Percentiles rank a stretch among this genome's conserved stretches.
Conservation (phyloP, 176 grass and related monocot species). For the Zoysia pacifica region DNA sequence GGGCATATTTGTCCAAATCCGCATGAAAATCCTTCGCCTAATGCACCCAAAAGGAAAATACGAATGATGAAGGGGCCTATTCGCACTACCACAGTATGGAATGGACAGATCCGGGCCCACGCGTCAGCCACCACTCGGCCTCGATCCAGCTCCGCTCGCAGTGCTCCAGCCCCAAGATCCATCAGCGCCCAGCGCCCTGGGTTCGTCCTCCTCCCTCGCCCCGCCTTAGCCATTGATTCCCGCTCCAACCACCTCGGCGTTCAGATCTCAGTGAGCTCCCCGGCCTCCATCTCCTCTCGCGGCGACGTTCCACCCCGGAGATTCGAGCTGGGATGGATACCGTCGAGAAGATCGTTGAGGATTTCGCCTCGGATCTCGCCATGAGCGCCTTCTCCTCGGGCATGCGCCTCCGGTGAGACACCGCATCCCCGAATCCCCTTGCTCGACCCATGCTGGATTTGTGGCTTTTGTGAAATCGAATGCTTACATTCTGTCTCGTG, state of each 20-base stretch:
- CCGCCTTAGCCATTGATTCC: conserved; percentile 23
- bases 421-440: not conserved
- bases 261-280: conserved; percentile 49
- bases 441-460: not conserved
- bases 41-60: not conserved
- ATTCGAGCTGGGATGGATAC: conserved; percentile 44
- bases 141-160: conserved; percentile 14
- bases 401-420: conserved; percentile 81
- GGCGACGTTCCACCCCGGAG: conserved; percentile 33
- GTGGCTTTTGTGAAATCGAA: not conserved
- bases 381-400: conserved; percentile 90
- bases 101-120: too few relatives aligned
- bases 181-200: not conserved
- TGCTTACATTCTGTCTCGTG: not conserved
- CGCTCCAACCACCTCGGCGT: conserved; percentile 42
- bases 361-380: conserved; percentile 58
- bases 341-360: conserved; percentile 62
- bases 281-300: not conserved
- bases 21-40: not conserved
- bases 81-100: conserved; percentile 22
- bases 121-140: too few relatives aligned
- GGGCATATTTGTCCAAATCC: not conserved
- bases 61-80: not conserved
- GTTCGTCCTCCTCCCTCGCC: conserved; percentile 38
- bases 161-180: conserved; percentile 46